A percentile compares a stretch with the other conserved stretches of the same genome.
phyloP scores from a whole-genome alignment of 495 filamentous ascomycete genomes.

The Aspergillus wentii region DNA sequence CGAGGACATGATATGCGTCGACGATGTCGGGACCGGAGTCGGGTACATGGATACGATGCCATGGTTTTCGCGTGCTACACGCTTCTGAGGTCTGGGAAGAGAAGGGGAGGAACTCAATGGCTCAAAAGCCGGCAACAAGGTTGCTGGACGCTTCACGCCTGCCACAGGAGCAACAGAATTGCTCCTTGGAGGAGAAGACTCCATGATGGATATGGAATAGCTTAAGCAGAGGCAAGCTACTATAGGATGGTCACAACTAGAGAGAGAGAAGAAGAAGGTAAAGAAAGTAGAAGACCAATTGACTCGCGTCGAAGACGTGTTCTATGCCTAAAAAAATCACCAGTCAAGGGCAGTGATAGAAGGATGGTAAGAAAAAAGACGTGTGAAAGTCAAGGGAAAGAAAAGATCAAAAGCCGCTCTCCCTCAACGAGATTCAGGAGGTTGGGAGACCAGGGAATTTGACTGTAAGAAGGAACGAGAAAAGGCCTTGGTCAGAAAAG shows the following conservation, averaged over 20 bases:
- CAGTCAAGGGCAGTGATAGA: slow-evolving; percentile 6
- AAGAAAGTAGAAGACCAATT: slow-evolving; percentile 7
- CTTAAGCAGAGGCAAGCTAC: no score
- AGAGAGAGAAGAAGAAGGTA: slow-evolving; percentile 2
- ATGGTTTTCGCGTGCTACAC: slow-evolving; percentile 55
- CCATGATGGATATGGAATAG: no score
- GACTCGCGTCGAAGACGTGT: slow-evolving; percentile 16
- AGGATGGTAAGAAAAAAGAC: slow-evolving; percentile 9
- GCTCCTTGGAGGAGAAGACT: slow-evolving; percentile 39
- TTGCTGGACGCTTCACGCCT: slow-evolving; percentile 72
- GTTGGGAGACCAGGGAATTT: slow-evolving; percentile 12
- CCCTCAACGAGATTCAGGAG: slow-evolving; percentile 14
- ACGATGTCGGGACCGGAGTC: slow-evolving; percentile 89
- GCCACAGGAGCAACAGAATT: slow-evolving; percentile 39
- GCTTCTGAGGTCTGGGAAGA: slow-evolving; percentile 69
- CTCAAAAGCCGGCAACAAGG: slow-evolving; percentile 89
- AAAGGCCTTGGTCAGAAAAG: slow-evolving; percentile 29
- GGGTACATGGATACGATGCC: slow-evolving; percentile 53
- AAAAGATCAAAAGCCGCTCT: slow-evolving; percentile 13
- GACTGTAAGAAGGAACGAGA: slow-evolving; percentile 18
- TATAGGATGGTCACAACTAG: no score
- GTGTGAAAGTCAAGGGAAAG: slow-evolving; percentile 16
- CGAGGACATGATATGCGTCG: slow-evolving; percentile 84
- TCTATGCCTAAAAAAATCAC: slow-evolving; percentile 10
- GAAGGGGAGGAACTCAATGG: slow-evolving; percentile 83